Evolutionary conservation across 129 eudicot genomes (phyloP).

Genomic region (Escallonia rubra): DNA sequence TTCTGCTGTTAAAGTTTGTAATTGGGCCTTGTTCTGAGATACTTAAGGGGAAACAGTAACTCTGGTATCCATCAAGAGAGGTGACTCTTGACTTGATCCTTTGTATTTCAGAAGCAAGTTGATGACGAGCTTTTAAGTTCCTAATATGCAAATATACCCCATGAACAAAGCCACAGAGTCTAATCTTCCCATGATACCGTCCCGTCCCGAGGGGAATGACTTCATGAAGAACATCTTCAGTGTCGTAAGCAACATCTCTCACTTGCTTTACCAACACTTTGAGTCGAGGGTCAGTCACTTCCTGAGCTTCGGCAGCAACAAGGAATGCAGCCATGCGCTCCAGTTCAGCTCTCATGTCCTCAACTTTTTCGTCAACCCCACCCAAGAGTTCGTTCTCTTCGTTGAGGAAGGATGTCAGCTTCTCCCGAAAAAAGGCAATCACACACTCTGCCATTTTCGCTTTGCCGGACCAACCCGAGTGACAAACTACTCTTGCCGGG

Average conservation of each 20-base stretch:
- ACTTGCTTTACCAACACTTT: slow-evolving; percentile 16
- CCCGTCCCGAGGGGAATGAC: slow-evolving; percentile 1
- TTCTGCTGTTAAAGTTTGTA: not conserved
- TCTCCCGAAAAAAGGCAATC: not conserved
- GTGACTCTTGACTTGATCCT: not conserved
- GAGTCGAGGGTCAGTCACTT: slow-evolving; percentile 5
- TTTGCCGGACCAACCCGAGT: too few species aligned
- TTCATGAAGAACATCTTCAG: slow-evolving; percentile 28
- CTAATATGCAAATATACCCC: not conserved
- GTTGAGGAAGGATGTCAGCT: not conserved
- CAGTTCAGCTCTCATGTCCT: slow-evolving; percentile 4
- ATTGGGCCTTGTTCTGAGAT: not conserved
- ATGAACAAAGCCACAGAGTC: not conserved
- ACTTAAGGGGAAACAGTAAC: not conserved
- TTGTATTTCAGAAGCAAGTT: slow-evolving; percentile 5
- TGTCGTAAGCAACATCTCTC: slow-evolving; percentile 21
- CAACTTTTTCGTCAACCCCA: slow-evolving; percentile 10
- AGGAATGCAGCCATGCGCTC: slow-evolving; percentile 16
- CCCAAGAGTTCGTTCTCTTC: slow-evolving; percentile 3
- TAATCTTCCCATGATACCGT: not conserved
- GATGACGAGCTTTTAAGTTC: not conserved
- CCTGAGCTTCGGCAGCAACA: slow-evolving; percentile 19
- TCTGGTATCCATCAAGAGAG: not conserved
- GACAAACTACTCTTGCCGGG: too few species aligned
- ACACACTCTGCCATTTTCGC: too few species aligned